These are phyloP conservation scores for Pleurotus citrinopileatus DNA, from an alignment of 768 basidiomycete species.

Conservation along the genomic window DNA sequence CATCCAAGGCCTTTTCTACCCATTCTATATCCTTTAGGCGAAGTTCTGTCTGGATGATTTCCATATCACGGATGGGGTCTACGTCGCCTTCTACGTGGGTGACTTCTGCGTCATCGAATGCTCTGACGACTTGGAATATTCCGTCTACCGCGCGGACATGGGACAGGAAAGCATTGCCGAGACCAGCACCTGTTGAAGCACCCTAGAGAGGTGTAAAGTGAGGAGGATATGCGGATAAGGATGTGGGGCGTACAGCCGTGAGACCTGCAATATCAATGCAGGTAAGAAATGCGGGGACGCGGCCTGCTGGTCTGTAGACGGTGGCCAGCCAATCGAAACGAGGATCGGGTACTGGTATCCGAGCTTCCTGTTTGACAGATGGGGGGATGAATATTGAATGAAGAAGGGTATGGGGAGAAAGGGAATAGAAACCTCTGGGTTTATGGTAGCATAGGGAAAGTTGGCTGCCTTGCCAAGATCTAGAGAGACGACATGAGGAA, in stretches of 20 bases:
- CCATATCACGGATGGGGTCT: conserved; percentile 94
- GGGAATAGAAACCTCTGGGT: conserved; percentile 58
- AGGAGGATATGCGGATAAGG: background rate
- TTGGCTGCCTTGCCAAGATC: conserved; percentile 95
- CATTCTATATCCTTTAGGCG: conserved; percentile 98
- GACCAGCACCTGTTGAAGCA: conserved; percentile 95
- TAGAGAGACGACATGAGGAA: conserved; percentile 24
- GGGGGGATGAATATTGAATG: conserved; percentile 5
- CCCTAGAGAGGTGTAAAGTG: conserved; percentile 45
- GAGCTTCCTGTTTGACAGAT: conserved; percentile 58
- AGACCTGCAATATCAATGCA: conserved; percentile 99
- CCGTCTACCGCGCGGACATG: conserved; percentile 98
- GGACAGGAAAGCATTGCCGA: conserved; percentile 96
- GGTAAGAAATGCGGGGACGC: conserved; percentile 92
- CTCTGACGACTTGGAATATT: conserved; percentile 97
- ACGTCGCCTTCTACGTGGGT: conserved; percentile 99
- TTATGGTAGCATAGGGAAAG: conserved; percentile 94
- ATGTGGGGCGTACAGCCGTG: conserved; percentile 63
- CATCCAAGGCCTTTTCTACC: conserved; percentile 89
- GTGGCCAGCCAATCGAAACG: conserved; percentile 96
- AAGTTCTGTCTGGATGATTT: conserved; percentile 93
- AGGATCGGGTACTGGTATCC: conserved; percentile 90
- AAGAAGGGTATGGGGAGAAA: background rate
- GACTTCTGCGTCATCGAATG: conserved; percentile 99
- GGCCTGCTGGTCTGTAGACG: conserved; percentile 83